Base-by-base conservation (phyloP, 345 rosid genomes). In the Citrus hindsii region DNA sequence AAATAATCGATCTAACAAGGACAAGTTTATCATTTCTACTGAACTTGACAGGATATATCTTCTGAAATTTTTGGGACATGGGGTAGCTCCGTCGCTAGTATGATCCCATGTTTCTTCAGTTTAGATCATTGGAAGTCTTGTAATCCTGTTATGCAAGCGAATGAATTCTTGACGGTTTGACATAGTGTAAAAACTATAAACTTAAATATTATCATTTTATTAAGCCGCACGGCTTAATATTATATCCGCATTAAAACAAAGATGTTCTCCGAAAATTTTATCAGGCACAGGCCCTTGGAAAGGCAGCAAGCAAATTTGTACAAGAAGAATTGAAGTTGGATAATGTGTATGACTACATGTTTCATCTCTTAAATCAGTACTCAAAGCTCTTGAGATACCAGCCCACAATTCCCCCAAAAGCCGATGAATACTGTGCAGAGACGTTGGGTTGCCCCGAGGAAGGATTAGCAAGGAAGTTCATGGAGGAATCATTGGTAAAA, bases 271-370 rank as follows among this genome's bases (percentile, higher is more conserved):
- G 6, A 68, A 67, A 35, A 59, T 46, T 77, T 73, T n/a, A 14
- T 70, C 82, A 93, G 98, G 97, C 97, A 4, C 84, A 86, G 38
- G 89, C 78, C n/a, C 84, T 93, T 13, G 96, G 96, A 24, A 89
- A 83, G 78, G 83, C 87, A 0, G 93, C 89, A 1, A 92, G 93
- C 73, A 69, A 73, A 32, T 92, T 89, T 80, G 76, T 88, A 9
- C 86, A 81, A 77, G 81, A 87, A 67, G 90, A 89, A 2, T 76
- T 90, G 88, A 88, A 85, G 84, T 87, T 90, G 85, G 94, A 90
- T 40, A 83, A 81, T 1, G 96, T 91, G 21, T 92, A 93, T 71
- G 92, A 93, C 66, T 92, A 93, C 89, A 90, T 93, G 94, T 87
- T 86, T 77, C 98, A 92, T 87, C 90, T 90, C 19, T 74, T 92